Evolutionary conservation across 2,329 filamentous ascomycete species (phyloP), one percentile per base, ranked within the genome.

Genomic region (Neofusicoccum ribis): DNA sequence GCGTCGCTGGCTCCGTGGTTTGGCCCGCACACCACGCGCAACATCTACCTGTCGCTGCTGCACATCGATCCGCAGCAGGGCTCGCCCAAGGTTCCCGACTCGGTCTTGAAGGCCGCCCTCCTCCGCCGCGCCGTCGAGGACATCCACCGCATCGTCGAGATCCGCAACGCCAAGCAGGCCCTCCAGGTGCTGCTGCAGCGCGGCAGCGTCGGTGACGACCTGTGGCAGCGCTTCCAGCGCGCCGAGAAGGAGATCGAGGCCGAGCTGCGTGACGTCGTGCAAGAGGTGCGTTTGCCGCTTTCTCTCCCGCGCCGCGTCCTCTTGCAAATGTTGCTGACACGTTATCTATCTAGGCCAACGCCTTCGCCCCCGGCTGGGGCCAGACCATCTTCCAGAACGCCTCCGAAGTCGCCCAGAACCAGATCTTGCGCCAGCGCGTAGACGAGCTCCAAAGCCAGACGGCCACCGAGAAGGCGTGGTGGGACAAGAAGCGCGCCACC

Each of bases 231-330:
- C 44, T 97, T 98, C 78, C 80, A 89, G 79, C 86, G 92, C 59
- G 95, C 94, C 0, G 95, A 99, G 85, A 93, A 96, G 82, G 95
- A 99, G 80, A 96, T 98, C 84, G 93, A 99, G 81, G 92, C 93
- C 70, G 95, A 99, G 80, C 84, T 99, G 67, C 88, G 92, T 72
- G 95, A 99, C 79, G 94, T 98, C 27, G 93, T 98, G 39, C 87
- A 89, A 72, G 94, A 98, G 88, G 93, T 96, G 78, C 68, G 84
- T 71, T 43, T 23, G 9, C 31, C 34, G 11, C 14, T 5, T 20
- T 5, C 34, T 27, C 31, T 20, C 2, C 7, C 37, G 9, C 12
- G 34, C 12, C 15, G 9, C 36, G 3, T 51, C 14, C 14, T 31
- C 27, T 7, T 31, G 20, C 9, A 20, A 12, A 4, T 8, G 9